These are phyloP conservation scores for Lachancea cidri DNA, from an alignment of 805 yeast species.

Conservation along the genomic window DNA sequence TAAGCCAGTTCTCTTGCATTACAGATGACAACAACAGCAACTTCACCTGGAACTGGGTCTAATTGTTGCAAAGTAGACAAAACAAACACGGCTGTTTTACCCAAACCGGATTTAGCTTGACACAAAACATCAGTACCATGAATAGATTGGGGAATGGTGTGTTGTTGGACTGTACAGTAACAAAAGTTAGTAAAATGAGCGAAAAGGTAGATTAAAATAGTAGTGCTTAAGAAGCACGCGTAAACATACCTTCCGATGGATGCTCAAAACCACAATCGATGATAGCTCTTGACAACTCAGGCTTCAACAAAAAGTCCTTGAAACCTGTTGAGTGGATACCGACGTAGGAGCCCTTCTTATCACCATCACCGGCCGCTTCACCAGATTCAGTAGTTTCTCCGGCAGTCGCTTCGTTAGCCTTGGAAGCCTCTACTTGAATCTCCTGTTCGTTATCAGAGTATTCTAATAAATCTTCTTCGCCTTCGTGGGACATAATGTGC, in stretches of 20 bases:
- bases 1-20: constrained; percentile 99
- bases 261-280: constrained; percentile 99
- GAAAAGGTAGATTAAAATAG: neutral
- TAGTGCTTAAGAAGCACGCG: neutral
- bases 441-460: constrained; percentile 98
- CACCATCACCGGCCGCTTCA: constrained; percentile 50
- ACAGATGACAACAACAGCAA: constrained; percentile 89
- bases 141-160: constrained; percentile 95
- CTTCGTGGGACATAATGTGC: constrained; percentile 76
- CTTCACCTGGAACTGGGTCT: constrained; percentile 96
- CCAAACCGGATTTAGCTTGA: constrained; percentile 99
- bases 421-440: constrained; percentile 56
- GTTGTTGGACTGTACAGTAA: constrained; percentile 74
- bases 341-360: constrained; percentile 94
- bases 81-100: constrained; percentile 98
- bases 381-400: constrained; percentile 24
- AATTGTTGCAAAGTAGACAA: constrained; percentile 93
- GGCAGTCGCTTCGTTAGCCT: constrained; percentile 35
- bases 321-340: constrained; percentile 98
- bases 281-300: constrained; percentile 94
- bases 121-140: constrained; percentile 96
- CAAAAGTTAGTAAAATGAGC: constrained; percentile 4
- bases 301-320: constrained; percentile 94
- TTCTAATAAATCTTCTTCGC: constrained; percentile 98
- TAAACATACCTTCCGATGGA: constrained; percentile 89